Evolutionary conservation across 495 filamentous ascomycete genomes (phyloP).

Genomic region (Entonaema liquescens): DNA sequence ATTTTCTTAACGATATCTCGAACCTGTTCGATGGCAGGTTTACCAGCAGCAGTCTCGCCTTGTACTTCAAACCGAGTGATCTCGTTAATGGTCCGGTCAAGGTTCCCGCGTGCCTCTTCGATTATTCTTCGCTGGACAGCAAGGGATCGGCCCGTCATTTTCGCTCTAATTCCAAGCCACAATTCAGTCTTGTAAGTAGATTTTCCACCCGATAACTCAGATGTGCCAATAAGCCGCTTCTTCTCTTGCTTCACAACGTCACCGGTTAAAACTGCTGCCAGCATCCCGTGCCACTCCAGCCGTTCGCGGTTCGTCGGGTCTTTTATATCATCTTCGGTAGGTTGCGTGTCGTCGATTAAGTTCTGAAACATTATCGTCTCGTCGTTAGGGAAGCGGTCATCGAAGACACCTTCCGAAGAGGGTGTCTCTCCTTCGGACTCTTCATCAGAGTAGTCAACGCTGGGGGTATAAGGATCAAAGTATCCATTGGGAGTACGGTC

Average conservation of each 20-base stretch:
- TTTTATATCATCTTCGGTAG: conserved; percentile 86
- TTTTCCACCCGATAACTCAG: conserved; percentile 75
- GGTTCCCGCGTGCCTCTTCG: conserved; percentile 75
- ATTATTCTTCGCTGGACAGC: conserved; percentile 83
- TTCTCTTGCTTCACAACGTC: conserved; percentile 99
- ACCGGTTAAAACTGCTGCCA: conserved; percentile 92
- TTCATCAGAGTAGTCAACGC: conserved; percentile 75
- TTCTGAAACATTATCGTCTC: conserved; percentile 90
- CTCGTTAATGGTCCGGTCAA: conserved; percentile 79
- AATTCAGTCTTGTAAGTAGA: conserved; percentile 80
- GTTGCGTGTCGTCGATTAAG: conserved; percentile 83
- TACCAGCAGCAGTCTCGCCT: conserved; percentile 90
- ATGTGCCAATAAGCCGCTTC: conserved; percentile 85
- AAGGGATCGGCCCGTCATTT: conserved; percentile 81
- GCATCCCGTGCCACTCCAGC: conserved; percentile 97
- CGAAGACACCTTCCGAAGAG: conserved; percentile 80
- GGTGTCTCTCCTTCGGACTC: conserved; percentile 88
- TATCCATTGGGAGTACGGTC: conserved; percentile 75
- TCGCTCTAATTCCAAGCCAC: conserved; percentile 87
- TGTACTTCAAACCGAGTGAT: conserved; percentile 94
- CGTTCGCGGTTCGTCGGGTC: conserved; percentile 89
- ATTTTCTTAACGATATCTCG: conserved; percentile 88
- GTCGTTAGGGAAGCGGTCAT: conserved; percentile 82
- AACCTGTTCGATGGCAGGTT: conserved; percentile 84
- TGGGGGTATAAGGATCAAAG: conserved; percentile 74